These are phyloP conservation scores for Clonostachys rhizophaga DNA, from an alignment of 2,329 filamentous ascomycete genomes.

Conservation along the genomic window DNA sequence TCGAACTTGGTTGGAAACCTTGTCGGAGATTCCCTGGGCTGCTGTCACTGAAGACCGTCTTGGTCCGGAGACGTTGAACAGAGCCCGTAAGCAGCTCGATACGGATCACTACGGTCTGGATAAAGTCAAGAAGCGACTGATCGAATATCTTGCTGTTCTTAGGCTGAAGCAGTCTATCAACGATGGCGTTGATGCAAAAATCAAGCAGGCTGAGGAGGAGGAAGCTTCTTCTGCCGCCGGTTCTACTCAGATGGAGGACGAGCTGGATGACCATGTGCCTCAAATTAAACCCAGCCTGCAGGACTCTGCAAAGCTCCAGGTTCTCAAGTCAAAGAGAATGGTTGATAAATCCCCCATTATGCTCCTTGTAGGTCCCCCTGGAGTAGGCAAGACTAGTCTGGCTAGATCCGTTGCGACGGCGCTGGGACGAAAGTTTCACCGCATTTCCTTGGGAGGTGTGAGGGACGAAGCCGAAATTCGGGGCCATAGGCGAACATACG, in stretches of 20 bases:
- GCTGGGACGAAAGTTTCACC: constrained; percentile 90
- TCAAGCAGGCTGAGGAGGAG: constrained; percentile 61
- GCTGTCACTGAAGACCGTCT: constrained; percentile 81
- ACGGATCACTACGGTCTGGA: constrained; percentile 95
- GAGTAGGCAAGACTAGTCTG: constrained; percentile 92
- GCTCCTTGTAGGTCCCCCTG: constrained; percentile 86
- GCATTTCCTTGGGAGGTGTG: constrained; percentile 93
- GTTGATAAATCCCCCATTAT: constrained; percentile 95
- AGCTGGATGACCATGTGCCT: constrained; percentile 20
- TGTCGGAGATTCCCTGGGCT: constrained; percentile 92
- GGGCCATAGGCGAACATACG: constrained; percentile 91
- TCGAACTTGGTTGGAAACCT: constrained; percentile 87
- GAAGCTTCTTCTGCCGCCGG: constrained; percentile 22
- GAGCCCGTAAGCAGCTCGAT: constrained; percentile 84
- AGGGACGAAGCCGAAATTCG: constrained; percentile 96
- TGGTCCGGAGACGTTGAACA: constrained; percentile 71
- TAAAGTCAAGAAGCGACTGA: constrained; percentile 91
- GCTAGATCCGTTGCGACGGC: constrained; percentile 91
- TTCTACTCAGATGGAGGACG: constrained; percentile 7
- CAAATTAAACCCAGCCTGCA: not conserved
- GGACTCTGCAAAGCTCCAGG: constrained; percentile 60
- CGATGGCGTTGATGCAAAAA: constrained; percentile 73
- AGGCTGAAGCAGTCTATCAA: constrained; percentile 92
- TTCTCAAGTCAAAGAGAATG: constrained; percentile 78
- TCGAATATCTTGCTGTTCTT: constrained; percentile 95